These are phyloP conservation scores for Boletellus emodensis DNA, from an alignment of 768 basidiomycete species.

Conservation along the genomic window DNA sequence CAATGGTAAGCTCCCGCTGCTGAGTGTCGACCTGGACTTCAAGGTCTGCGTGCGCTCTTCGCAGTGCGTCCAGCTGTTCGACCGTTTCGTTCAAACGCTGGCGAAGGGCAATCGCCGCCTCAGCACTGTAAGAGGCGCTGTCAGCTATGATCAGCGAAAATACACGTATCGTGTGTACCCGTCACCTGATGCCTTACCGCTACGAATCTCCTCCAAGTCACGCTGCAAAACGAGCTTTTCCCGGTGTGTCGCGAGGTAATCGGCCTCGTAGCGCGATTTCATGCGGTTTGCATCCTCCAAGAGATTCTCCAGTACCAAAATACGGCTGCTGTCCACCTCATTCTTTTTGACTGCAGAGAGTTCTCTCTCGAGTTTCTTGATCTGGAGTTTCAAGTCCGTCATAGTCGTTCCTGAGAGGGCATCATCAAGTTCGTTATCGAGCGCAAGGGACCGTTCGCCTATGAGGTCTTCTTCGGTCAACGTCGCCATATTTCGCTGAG, in stretches of 20 bases:
- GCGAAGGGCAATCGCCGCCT: conserved; percentile 84
- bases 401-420: conserved; percentile 79
- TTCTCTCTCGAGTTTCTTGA: conserved; percentile 78
- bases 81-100: conserved; percentile 85
- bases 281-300: conserved; percentile 87
- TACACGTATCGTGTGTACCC: conserved; percentile 47
- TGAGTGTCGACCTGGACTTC: conserved; percentile 64
- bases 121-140: conserved; percentile 48
- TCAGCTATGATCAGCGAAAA: conserved; percentile 1
- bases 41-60: conserved; percentile 64
- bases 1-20: conserved; percentile 69
- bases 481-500: conserved; percentile 22
- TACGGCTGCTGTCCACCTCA: conserved; percentile 68
- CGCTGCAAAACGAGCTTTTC: conserved; percentile 77
- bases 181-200: conserved; percentile 78
- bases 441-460: conserved; percentile 52
- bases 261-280: conserved; percentile 84
- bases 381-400: conserved; percentile 88
- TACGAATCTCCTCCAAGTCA: conserved; percentile 84
- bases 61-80: conserved; percentile 70
- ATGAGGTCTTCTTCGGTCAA: conserved; percentile 47
- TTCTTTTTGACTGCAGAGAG: conserved; percentile 70
- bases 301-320: conserved; percentile 86
- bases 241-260: conserved; percentile 81
- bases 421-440: conserved; percentile 85